These are phyloP conservation scores for Crucihimalaya himalaica DNA, from an alignment of 345 rosid genomes.

Conservation along the genomic window DNA sequence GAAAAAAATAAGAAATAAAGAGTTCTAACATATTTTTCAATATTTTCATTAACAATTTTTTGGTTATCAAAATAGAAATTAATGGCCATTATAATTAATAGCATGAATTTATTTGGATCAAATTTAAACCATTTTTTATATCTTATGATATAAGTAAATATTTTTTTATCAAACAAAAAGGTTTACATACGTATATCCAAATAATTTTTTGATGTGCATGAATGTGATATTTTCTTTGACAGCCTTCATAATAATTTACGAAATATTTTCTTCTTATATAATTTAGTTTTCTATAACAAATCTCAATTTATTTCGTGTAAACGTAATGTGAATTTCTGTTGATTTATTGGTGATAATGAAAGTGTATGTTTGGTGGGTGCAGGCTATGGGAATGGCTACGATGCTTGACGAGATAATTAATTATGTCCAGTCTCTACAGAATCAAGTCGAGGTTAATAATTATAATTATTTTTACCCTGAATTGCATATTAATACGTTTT, in stretches of 20 bases:
- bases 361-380: constrained; percentile 29
- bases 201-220: no score
- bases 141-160: not conserved
- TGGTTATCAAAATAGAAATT: no score
- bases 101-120: not conserved
- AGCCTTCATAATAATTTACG: not conserved
- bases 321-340: not conserved
- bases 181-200: no score
- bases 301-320: not conserved
- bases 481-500: not conserved
- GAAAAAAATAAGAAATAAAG: not conserved
- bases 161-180: no score
- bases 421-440: constrained; percentile 75
- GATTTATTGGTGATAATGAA: not conserved
- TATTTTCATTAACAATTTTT: not conserved
- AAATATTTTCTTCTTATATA: not conserved
- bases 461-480: not conserved
- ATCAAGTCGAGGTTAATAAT: constrained; percentile 73
- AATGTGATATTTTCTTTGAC: no score
- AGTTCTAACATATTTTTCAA: not conserved
- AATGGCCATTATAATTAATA: not conserved
- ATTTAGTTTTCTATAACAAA: not conserved
- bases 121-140: not conserved
- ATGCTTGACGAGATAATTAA: constrained; percentile 83
- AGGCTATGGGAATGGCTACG: constrained; percentile 85